phyloP scores from a whole-genome alignment of 2,329 filamentous ascomycete genomes.

The Bipolaris bicolor region DNA sequence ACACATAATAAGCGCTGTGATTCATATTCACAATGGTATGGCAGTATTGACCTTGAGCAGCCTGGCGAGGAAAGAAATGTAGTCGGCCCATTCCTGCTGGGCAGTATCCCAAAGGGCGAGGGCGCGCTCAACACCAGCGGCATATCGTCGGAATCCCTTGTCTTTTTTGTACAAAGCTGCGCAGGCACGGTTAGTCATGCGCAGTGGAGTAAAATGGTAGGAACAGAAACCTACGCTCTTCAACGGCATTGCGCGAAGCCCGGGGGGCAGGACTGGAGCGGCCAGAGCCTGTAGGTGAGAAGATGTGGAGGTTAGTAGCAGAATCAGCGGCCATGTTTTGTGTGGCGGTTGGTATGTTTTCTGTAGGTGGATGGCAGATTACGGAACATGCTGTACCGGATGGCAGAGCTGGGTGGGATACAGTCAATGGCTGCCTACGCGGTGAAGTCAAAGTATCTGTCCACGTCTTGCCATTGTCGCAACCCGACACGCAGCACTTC shows the following conservation, averaged over 20 bases:
- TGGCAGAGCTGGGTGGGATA: conserved; percentile 10
- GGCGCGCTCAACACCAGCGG: conserved; percentile 82
- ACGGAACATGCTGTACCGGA: conserved; percentile 39
- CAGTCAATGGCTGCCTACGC: conserved; percentile 24
- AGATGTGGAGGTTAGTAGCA: conserved; percentile 43
- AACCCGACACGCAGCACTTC: conserved; percentile 27
- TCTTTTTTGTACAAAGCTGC: conserved; percentile 67
- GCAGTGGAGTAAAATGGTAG: no score
- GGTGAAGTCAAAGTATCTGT: conserved; percentile 7
- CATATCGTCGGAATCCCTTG: conserved; percentile 83
- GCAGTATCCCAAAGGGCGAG: conserved; percentile 89
- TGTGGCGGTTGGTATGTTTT: conserved; percentile 24
- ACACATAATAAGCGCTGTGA: conserved; percentile 32
- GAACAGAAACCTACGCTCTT: conserved; percentile 68
- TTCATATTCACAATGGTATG: conserved; percentile 16
- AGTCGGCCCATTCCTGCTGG: conserved; percentile 98
- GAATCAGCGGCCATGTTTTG: conserved; percentile 50
- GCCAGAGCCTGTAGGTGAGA: conserved; percentile 83
- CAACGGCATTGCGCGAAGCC: conserved; percentile 77
- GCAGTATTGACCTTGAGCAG: conserved; percentile 74
- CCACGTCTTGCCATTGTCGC: conserved; percentile 17
- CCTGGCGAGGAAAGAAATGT: conserved; percentile 93
- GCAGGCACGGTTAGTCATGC: conserved; percentile 15
- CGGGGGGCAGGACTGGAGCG: conserved; percentile 76
- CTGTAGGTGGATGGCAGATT: conserved; percentile 22